Base-by-base conservation (phyloP, 2,329 filamentous ascomycete species). In the Scedosporium apiospermum region DNA sequence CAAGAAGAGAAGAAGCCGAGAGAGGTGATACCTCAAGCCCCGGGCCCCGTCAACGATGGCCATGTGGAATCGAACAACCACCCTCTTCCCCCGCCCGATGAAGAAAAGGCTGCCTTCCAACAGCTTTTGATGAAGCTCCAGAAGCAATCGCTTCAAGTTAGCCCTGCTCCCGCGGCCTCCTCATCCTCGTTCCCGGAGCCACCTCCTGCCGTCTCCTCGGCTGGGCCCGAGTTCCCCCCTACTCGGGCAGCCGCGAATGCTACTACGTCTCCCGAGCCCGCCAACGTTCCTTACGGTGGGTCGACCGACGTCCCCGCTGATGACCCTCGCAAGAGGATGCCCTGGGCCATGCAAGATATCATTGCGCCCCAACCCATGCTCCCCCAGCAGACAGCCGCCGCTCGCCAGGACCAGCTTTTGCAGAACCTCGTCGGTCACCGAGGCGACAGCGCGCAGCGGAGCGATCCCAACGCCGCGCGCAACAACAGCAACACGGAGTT, bases 41-140 rank as follows among this genome's bases (percentile, higher is more conserved):
- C 62, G 9, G 58, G 60, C 21, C 60, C 63, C 6, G 61, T 63
- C 16, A 51, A 61, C 21, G 60, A 60, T 46, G 61, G 38, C 26
- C 42, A 55, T 46, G 3, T 26, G 57, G 10, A 53, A 55, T 51
- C 53, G 58, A 66, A 4, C 65, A 70, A 9, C 71, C 73, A 9
- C 71, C 73, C 62, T 6, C 27, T 30, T 58, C 66, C 74, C 21
- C 76, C 79, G 10, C 75, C 79, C 5, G 85, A 87, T 65, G 84
- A 86, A 61, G 93, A 96, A 69, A 91, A 91, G 73, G 89, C 92
- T 72, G 93, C 91, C 1, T 96, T 97, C 74, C 85, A 91, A 66
- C 84, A 87, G 55, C 83, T 97, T 57, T 78, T 96, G 42, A 84
- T 89, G 67, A 96, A 96, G 81, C 83, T 96, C 49, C 88, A 92